A percentile compares a stretch with the other conserved stretches of the same genome.
These are phyloP conservation scores for Zasmidium angulare DNA, from an alignment of 2,329 filamentous ascomycete species.

Conservation along the genomic window DNA sequence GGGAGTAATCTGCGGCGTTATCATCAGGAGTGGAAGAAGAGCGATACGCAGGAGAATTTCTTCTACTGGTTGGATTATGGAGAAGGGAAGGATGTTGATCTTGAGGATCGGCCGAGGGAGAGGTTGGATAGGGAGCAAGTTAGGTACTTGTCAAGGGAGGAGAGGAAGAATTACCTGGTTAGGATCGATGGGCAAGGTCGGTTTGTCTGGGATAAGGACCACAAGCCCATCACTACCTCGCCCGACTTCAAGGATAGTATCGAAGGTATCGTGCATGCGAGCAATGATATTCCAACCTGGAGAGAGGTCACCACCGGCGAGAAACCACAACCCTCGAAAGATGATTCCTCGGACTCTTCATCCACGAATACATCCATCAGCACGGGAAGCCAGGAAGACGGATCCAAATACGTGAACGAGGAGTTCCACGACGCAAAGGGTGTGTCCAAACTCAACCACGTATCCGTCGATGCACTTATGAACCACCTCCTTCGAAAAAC, in stretches of 20 bases:
- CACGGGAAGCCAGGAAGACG: slow-evolving; percentile 59
- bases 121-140: slow-evolving; percentile 76
- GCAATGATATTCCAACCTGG: slow-evolving; percentile 46
- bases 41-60: slow-evolving; percentile 79
- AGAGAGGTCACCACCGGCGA: slow-evolving; percentile 37
- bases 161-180: slow-evolving; percentile 78
- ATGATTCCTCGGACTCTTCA: slow-evolving; percentile 21
- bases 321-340: slow-evolving; percentile 21
- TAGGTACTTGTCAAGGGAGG: slow-evolving; percentile 78
- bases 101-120: slow-evolving; percentile 71
- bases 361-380: slow-evolving; percentile 39
- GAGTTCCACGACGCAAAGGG: slow-evolving; percentile 63
- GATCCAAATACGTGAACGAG: slow-evolving; percentile 65
- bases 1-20: slow-evolving; percentile 79
- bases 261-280: slow-evolving; percentile 55
- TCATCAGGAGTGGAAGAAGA: slow-evolving; percentile 78
- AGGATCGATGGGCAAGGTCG: slow-evolving; percentile 71
- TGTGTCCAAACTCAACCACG: slow-evolving; percentile 61
- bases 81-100: slow-evolving; percentile 67
- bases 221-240: slow-evolving; percentile 72
- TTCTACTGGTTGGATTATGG: slow-evolving; percentile 92
- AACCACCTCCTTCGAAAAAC: slow-evolving; percentile 77
- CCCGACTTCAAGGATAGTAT: slow-evolving; percentile 76
- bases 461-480: slow-evolving; percentile 71
- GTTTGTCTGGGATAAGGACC: slow-evolving; percentile 86